Conservation (phyloP, 331 rosid genomes). For the Pyrus hybrid region DNA sequence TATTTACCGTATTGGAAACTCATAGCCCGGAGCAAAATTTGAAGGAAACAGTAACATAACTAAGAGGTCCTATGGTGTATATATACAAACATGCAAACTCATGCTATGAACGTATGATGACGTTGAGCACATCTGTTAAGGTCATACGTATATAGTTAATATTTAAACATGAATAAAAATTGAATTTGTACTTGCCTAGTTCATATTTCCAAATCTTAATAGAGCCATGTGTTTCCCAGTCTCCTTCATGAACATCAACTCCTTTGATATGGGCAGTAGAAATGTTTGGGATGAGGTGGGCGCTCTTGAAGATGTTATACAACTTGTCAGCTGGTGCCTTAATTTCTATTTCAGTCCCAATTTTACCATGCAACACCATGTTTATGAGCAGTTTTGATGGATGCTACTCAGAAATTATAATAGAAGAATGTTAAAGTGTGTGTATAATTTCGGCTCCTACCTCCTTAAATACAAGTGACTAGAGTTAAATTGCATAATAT, state of each 20-base stretch:
- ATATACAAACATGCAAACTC: background rate
- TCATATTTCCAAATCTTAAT: slow-evolving; percentile 37
- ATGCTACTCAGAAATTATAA: background rate
- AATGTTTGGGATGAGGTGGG: slow-evolving; percentile 24
- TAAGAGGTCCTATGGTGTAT: background rate
- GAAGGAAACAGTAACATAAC: background rate
- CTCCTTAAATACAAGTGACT: background rate
- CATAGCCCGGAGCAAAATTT: too few species aligned
- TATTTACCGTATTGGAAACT: too few species aligned
- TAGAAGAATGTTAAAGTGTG: background rate
- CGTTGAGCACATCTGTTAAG: background rate
- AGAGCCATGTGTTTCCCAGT: slow-evolving; percentile 45
- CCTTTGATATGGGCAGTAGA: slow-evolving; percentile 12
- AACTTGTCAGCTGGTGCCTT: slow-evolving; percentile 29
- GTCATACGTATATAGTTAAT: background rate
- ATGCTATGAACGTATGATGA: background rate
- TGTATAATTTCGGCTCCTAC: background rate
- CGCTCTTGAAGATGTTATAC: slow-evolving; percentile 21
- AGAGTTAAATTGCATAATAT: background rate
- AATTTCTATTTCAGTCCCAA: slow-evolving; percentile 29
- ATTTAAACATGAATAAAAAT: background rate
- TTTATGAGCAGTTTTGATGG: background rate
- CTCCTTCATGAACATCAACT: slow-evolving; percentile 43
- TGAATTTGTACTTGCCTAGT: slow-evolving; percentile 16
- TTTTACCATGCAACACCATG: slow-evolving; percentile 35